Base-by-base conservation (phyloP, 345 rosid genomes). In the Heritiera fomes region DNA sequence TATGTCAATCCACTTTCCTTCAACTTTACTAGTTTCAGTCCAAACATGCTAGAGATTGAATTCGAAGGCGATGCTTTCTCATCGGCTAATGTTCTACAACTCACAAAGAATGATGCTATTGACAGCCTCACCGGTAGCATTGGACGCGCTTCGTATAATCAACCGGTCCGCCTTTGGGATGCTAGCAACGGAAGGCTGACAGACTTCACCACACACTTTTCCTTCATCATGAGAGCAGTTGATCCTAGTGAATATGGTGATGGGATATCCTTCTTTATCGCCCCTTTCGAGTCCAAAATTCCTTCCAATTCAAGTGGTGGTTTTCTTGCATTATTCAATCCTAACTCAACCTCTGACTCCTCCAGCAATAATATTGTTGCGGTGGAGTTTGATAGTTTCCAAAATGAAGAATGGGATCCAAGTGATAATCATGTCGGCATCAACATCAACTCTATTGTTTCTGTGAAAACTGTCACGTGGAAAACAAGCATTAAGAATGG, bases 141-240 rank as follows among this genome's bases (percentile, higher is more conserved):
- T 7, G 93, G 93, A 38, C 86, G 89, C 1, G 93, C 87, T 71
- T 70, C 88, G 0, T 90, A 78, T 8, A 50, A 38, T 43, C 47
- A 85, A 56, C 84, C 86, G 1, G 84, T 87, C 41, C 84, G 79
- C 8, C 75, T 91, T 91, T 89, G 91, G 92, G 90, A 87, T 60
- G 78, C 86, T 32, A 78, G 72, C 20, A 79, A 87, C 2, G 30
- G 86, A 41, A 60, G 13, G 79, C 76, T 91, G 28, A 50, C 89
- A 3, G 91, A 91, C 61, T 91, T 91, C 86, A 73, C 23, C 50
- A 82, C 94, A 11, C 88, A 83, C 13, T 91, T 89, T 84, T 45
- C 85, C 76, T 91, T 91, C 62, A 20, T 7, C 15, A 71, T 89
- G 23, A 2, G 3, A 8, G 81, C 87, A 1, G 1, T 50, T 15